phyloP scores from a whole-genome alignment of 306 rosid species.

The Corylus heterophylla region DNA sequence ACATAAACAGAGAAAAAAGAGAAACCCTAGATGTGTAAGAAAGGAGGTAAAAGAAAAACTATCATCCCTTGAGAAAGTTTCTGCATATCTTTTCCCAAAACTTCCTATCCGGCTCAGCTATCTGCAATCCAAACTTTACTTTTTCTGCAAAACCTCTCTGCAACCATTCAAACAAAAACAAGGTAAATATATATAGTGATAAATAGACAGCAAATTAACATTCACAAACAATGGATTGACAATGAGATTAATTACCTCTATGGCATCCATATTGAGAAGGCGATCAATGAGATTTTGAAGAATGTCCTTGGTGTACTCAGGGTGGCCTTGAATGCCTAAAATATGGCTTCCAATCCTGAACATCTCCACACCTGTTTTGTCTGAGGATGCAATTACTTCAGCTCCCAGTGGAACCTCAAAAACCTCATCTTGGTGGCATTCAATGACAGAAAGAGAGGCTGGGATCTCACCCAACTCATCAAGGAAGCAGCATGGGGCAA shows the following conservation, averaged over 20 bases:
- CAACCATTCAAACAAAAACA: conserved; percentile 4
- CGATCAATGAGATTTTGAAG: conserved; percentile 55
- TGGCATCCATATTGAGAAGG: conserved; percentile 37
- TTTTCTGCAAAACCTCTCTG: conserved; percentile 55
- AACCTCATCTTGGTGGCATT: conserved; percentile 70
- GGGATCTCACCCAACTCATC: conserved; percentile 40
- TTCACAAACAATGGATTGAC: too few relatives aligned
- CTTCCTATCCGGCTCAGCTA: conserved; percentile 54
- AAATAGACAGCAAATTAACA: neutral
- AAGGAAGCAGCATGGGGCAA: conserved; percentile 17
- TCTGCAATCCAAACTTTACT: conserved; percentile 40
- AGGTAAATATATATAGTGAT: neutral
- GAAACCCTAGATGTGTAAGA: neutral
- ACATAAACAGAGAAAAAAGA: neutral
- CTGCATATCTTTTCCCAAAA: conserved; percentile 56
- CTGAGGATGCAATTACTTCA: conserved; percentile 57
- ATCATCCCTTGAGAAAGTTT: conserved; percentile 53
- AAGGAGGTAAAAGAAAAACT: neutral
- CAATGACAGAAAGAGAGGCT: conserved; percentile 43
- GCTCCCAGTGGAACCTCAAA: conserved; percentile 67
- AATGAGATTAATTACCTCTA: conserved; percentile 38
- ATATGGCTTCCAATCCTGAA: conserved; percentile 54
- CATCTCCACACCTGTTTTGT: conserved; percentile 69
- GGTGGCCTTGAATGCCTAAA: conserved; percentile 79
- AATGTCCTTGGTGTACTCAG: conserved; percentile 66